Evolutionary conservation across 495 filamentous ascomycete genomes (phyloP).

Genomic region (Aspergillus coremiiformis): DNA sequence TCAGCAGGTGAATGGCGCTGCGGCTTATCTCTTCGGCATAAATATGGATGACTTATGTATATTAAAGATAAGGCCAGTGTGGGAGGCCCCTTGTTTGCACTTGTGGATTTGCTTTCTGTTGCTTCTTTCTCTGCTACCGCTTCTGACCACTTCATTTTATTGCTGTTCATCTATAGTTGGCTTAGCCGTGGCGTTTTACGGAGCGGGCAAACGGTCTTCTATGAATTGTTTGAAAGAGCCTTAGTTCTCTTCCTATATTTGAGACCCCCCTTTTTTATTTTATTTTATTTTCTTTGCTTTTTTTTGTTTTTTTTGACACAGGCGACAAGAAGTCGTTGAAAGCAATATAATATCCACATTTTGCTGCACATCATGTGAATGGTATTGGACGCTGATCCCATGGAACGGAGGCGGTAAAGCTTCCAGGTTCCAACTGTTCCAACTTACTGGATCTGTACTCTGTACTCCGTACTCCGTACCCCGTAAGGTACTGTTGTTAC

Average conservation of each 20-base stretch:
- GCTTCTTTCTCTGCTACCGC: background rate
- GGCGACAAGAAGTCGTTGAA: background rate
- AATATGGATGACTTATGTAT: slow-evolving; percentile 17
- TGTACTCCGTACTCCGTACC: no score
- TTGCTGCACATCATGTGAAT: no score
- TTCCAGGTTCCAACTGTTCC: no score
- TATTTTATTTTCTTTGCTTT: background rate
- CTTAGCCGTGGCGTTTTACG: slow-evolving; percentile 33
- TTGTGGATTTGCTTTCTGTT: slow-evolving; percentile 7
- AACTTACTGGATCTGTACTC: no score
- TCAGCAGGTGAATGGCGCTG: slow-evolving; percentile 8
- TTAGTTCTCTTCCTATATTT: background rate
- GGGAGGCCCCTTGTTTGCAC: background rate
- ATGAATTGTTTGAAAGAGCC: background rate
- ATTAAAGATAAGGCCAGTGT: slow-evolving; percentile 7
- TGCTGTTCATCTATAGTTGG: slow-evolving; percentile 17
- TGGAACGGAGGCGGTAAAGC: no score
- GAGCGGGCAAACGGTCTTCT: slow-evolving; percentile 19
- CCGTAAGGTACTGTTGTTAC: background rate
- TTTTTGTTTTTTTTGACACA: background rate
- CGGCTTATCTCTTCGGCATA: slow-evolving; percentile 14
- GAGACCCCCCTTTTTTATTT: no score
- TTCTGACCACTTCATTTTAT: slow-evolving; percentile 3
- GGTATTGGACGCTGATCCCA: no score
- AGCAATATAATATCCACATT: background rate